These are phyloP conservation scores for Linnemannia elongata DNA, from an alignment of 192 early-diverging fungal genomes.

Conservation along the genomic window DNA sequence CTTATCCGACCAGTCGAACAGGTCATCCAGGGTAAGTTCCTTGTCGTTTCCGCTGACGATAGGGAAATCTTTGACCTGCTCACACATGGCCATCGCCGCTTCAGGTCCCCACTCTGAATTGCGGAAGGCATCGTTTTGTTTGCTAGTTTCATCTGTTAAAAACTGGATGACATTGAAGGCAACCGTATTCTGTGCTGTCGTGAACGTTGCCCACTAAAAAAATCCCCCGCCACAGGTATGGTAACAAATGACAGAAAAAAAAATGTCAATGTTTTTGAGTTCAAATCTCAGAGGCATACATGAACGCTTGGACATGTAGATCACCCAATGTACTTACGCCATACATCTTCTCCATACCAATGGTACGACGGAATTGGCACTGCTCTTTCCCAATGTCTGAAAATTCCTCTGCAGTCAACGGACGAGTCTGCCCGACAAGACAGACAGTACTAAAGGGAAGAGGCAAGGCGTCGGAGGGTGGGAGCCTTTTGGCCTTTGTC, in stretches of 20 bases:
- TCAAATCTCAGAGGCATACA: too few species aligned
- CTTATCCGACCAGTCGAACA: constrained; percentile 12
- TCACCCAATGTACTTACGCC: not conserved
- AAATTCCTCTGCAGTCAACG: not conserved
- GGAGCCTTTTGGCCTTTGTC: not conserved
- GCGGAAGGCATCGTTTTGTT: not conserved
- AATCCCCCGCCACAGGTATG: too few species aligned
- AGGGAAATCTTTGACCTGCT: constrained; percentile 17
- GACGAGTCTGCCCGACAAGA: constrained; percentile 15
- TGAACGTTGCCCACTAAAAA: constrained; percentile 8
- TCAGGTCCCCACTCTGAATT: constrained; percentile 16
- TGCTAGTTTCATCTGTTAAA: not conserved
- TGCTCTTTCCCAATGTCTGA: not conserved
- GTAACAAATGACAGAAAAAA: not conserved
- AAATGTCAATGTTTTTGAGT: too few species aligned
- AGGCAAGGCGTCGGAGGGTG: not conserved
- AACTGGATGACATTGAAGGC: not conserved
- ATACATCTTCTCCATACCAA: constrained; percentile 7
- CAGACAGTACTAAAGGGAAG: constrained; percentile 14
- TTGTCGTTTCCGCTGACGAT: not conserved
- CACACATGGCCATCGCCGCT: constrained; percentile 3
- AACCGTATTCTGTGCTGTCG: not conserved
- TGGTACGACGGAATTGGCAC: not conserved
- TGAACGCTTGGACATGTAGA: too few species aligned
- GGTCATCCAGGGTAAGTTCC: not conserved